Conservation (phyloP, 371 early-diverging fungal species). For the Saksenaea vasiformis region DNA sequence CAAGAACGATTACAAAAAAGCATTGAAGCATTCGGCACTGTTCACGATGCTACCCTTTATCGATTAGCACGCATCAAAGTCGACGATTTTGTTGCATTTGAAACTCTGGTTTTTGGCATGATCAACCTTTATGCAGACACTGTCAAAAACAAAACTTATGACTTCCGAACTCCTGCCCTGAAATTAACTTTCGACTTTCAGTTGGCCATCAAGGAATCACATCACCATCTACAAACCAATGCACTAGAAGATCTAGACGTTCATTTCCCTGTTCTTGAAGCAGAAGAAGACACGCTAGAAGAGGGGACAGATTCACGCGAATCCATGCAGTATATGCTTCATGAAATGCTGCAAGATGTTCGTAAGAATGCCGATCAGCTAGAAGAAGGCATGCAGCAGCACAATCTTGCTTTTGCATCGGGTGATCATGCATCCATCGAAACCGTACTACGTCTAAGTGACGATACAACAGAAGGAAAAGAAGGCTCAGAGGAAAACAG, state of each 20-base stretch:
- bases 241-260: conserved; percentile 11
- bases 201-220: conserved; percentile 43
- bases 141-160: conserved; percentile 26
- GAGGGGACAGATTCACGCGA: conserved; percentile 23
- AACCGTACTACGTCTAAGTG: conserved; percentile 44
- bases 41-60: conserved; percentile 26
- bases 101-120: conserved; percentile 43
- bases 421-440: conserved; percentile 41
- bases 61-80: conserved; percentile 36
- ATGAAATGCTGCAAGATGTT: conserved; percentile 51
- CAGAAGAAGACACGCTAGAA: conserved; percentile 17
- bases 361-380: conserved; percentile 49
- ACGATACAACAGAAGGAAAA: conserved; percentile 6
- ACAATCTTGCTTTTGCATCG: conserved; percentile 26
- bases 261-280: conserved; percentile 6
- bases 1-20: conserved; percentile 28
- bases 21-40: conserved; percentile 24
- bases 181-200: conserved; percentile 49
- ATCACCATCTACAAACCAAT: conserved; percentile 28
- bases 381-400: conserved; percentile 49
- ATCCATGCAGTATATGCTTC: conserved; percentile 37
- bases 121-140: conserved; percentile 41
- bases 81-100: conserved; percentile 46
- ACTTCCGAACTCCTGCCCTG: conserved; percentile 46
- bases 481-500: conserved; percentile 1